Percentiles rank a stretch among this genome's conserved stretches.
phyloP scores from a whole-genome alignment of 2,329 filamentous ascomycete genomes.

The Chrysosporium keratinophilum region DNA sequence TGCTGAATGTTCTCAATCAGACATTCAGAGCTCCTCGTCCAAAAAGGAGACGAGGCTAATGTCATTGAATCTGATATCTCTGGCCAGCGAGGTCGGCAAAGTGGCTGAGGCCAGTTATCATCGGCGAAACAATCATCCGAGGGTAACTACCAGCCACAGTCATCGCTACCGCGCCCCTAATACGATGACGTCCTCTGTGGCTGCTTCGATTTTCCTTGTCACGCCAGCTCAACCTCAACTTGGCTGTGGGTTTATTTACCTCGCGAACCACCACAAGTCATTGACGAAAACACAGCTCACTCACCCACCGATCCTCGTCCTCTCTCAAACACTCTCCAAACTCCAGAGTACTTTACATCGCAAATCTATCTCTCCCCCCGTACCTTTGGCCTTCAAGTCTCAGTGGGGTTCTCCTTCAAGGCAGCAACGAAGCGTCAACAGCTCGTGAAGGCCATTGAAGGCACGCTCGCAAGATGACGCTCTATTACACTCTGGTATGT shows the following conservation, averaged over 20 bases:
- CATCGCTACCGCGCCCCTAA: no score
- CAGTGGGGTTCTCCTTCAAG: neutral
- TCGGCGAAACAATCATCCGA: no score
- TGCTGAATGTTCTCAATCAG: neutral
- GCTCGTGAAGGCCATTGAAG: neutral
- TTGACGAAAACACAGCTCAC: neutral
- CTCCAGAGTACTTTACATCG: neutral
- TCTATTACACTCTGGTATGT: conserved; percentile 58
- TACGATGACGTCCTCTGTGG: conserved; percentile 8
- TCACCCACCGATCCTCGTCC: neutral
- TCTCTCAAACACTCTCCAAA: neutral
- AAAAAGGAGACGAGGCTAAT: no score
- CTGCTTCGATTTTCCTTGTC: neutral
- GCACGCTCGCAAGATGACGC: conserved; percentile 43
- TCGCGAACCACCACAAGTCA: neutral
- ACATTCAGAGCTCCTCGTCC: neutral
- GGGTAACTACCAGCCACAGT: no score
- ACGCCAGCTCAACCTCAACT: conserved; percentile 3
- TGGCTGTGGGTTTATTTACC: neutral
- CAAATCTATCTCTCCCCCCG: neutral
- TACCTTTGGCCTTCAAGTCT: neutral
- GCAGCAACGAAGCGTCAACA: neutral
- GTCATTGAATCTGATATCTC: no score
- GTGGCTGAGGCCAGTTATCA: no score
- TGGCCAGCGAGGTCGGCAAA: no score